Base-by-base conservation (phyloP, 2,329 filamentous ascomycete genomes). In the Sporothrix sp. region DNA sequence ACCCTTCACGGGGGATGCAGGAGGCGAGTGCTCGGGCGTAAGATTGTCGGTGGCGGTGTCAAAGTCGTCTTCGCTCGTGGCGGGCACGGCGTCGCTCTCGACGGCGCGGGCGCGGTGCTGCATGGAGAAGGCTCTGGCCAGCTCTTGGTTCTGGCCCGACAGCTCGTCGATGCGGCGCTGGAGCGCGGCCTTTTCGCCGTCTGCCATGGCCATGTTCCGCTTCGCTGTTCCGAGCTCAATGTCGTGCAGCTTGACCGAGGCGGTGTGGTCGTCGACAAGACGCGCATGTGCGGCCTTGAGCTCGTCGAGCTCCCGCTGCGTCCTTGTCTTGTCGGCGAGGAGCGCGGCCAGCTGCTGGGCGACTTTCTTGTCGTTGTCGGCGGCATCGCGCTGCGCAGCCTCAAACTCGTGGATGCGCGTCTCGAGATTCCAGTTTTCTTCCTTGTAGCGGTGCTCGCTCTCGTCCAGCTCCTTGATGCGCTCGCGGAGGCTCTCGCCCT, bases 351-450 rank as follows among this genome's bases (percentile, higher is more conserved):
- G 71, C 44, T 75, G 77, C 60, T 89, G 84, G 13, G 76, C 81
- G 36, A 96, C 74, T 63, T 86, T 86, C 65, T 88, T 86, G 66
- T 96, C 89, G 54, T 85, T 84, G 62, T 93, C 89, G 13, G 82
- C 73, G 1, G 85, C 78, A 42, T 95, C 87, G 62, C 83, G 87
- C 56, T 85, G 78, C 14, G 79, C 74, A 7, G 84, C 77, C 48
- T 85, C 76, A 37, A 91, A 73, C 56, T 97, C 90, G 60, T 95
- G 93, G 20, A 94, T 77, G 60, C 89, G 87, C 0, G 90, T 95
- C 66, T 98, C 93, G 33, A 98, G 76, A 56, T 86, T 91, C 93
- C 93, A 98, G 65, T 97, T 98, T 66, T 97, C 93, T 62, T 98
- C 93, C 68, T 96, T 97, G 71, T 95, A 95, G 48, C 87, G 84